A percentile compares a stretch with the other conserved stretches of the same genome.
Evolutionary conservation across 1,139 yeast species (phyloP).

Genomic region (Pichia sorboxylosa): DNA sequence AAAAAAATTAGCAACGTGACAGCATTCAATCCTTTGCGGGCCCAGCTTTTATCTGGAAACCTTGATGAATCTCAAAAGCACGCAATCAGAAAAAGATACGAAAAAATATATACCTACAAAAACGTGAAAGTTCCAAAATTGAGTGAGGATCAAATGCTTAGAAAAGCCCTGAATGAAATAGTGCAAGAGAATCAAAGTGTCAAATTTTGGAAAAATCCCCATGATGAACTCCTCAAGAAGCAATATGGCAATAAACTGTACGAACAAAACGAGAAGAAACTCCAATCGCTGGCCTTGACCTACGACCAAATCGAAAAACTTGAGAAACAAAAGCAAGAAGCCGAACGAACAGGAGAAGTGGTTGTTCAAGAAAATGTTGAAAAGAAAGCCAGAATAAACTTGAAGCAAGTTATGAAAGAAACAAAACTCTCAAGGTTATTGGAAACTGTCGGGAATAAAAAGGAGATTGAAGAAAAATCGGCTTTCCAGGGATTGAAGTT

Average conservation of each 20-base stretch:
- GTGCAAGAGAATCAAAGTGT: conserved; percentile 1
- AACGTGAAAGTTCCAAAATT: conserved; percentile 8
- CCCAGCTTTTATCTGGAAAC: conserved; percentile 2
- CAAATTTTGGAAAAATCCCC: conserved; percentile 4
- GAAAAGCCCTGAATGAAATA: conserved; percentile 6
- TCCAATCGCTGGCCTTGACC: conserved; percentile 1
- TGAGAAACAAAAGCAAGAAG: conserved; percentile 1
- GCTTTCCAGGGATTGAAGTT: conserved; percentile 9
- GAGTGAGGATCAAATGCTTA: conserved; percentile 7
- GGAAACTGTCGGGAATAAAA: conserved; percentile 1
- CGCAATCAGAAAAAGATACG: conserved; percentile 1
- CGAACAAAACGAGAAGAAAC: conserved; percentile 4
- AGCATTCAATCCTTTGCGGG: conserved; percentile 11
- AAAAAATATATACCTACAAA: conserved; percentile 7
- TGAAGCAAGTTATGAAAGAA: conserved; percentile 2
- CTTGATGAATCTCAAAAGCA: conserved; percentile 1
- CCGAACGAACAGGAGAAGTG: neutral
- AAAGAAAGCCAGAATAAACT: conserved; percentile 2
- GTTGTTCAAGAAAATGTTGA: conserved; percentile 7
- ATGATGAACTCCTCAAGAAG: neutral
- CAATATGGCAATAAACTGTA: conserved; percentile 1
- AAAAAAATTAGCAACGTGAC: conserved; percentile 11
- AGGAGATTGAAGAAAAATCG: conserved; percentile 5
- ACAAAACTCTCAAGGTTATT: neutral
- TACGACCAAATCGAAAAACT: conserved; percentile 2